Evolutionary conservation across 768 basidiomycete species (phyloP), one percentile per base, ranked within the genome.

Genomic region (Naematelia encephala): DNA sequence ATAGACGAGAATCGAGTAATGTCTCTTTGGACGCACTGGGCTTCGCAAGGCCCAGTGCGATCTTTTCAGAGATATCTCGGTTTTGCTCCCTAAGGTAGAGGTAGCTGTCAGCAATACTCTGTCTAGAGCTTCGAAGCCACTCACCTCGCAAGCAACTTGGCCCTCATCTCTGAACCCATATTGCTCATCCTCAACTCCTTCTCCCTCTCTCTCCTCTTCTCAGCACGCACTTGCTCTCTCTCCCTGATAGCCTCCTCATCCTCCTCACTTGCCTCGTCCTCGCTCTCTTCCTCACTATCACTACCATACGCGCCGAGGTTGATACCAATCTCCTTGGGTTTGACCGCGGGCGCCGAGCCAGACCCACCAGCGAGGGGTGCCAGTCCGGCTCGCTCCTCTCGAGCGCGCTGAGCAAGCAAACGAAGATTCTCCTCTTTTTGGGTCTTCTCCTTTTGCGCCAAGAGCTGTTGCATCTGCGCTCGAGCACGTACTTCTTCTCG

Each of bases 31-130:
- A 91, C 61, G 89, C 72, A 0, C 93, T 92, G 4, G 96, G 96
- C 77, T 98, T 99, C 28, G 96, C 96, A 49, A 99, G 85, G 39
- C 96, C 96, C 28, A 99, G 85, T 3, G 96, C 96, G 53, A 99
- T 87, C 82, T 99, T 98, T 80, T 99, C 96, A 1, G 96, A 99
- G 48, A 99, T 98, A 77, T 98, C 96, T 70, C 96, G 90, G 76
- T 98, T 94, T 79, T 96, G 92, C 67, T 97, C 91, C 55, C 81
- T 80, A 27, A 10, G 42, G n/a, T n/a, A 45, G 22, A 52, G n/a
- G n/a, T 13, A 22, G 22, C 47, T 19, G 50, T 28, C 21, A 48
- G 51, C 14, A 57, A n/a, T 21, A 42, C n/a, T 22, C n/a, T 1
- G 29, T 27, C 21, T 4, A 13, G 55, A 28, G 12, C 16, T 5